Base-by-base conservation (phyloP, 116 monocot species). In the Dioscorea cayenensis region DNA sequence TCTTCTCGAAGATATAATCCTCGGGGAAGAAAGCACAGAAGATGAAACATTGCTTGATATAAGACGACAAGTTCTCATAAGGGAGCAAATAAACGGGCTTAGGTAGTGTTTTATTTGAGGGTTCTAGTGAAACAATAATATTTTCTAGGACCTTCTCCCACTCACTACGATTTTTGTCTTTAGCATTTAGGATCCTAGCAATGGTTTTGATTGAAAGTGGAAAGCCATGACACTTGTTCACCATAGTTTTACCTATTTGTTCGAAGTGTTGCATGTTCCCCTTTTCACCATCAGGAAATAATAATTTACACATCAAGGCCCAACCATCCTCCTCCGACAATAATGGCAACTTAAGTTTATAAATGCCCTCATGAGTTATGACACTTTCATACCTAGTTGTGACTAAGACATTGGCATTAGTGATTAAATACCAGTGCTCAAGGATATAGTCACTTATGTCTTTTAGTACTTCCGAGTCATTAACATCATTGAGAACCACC, bases 1-100 rank as follows among this genome's bases (percentile, higher is more conserved):
- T 36, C n/a, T 32, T 14, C 6, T 0, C 0, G 22, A 79, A 48
- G 6, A 18, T 8, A 51, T 38, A 49, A 61, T 81, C 91, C 37
- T 82, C 78, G 8, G 91, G 85, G 50, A 72, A 87, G 7, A 84
- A 65, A 19, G 87, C 77, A 72, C 81, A 84, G 28, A 66, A 85
- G 16, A 80, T 36, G 61, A 90, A 86, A 59, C 89, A 90, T 68
- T 84, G 89, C 51, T 86, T 90, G 14, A 86, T 78, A 63, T 83
- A 81, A 43, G 77, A 64, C n/a, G 83, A 83, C 12, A 89, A 71
- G 23, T 90, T 83, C 27, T 71, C 75, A 63, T 86, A 90, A 32
- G 32, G 32, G 32, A 32, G 4, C 32, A 32, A 32, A 32, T 2
- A 32, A 32, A 32, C 4, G 32, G 32, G 76, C 90, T 81, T 36